A percentile compares a stretch with the other conserved stretches of the same genome.
These are phyloP conservation scores for Talaromyces stipitatus DNA, from an alignment of 495 filamentous ascomycete species.

Conservation along the genomic window DNA sequence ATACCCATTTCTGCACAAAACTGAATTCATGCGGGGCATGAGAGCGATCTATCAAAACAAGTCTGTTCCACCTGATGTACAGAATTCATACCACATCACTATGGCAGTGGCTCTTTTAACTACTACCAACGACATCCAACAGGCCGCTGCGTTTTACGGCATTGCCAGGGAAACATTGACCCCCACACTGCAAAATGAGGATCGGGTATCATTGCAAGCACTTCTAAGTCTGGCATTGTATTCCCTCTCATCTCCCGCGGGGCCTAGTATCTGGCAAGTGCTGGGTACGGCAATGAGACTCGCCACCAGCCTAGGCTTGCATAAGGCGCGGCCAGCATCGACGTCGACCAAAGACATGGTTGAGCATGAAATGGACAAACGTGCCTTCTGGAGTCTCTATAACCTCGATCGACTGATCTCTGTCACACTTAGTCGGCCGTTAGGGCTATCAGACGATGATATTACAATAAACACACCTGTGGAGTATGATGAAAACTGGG, in stretches of 20 bases:
- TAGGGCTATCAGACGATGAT: slow-evolving; percentile 44
- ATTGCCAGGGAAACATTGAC: slow-evolving; percentile 33
- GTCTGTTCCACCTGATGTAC: slow-evolving; percentile 26
- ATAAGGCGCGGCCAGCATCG: slow-evolving; percentile 31
- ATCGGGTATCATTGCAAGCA: slow-evolving; percentile 35
- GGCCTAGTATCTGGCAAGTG: slow-evolving; percentile 47
- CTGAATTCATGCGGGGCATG: slow-evolving; percentile 29
- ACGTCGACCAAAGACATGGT: slow-evolving; percentile 14
- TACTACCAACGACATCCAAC: slow-evolving; percentile 23
- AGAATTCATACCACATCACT: slow-evolving; percentile 35
- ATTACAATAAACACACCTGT: slow-evolving; percentile 36
- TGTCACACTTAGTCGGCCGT: slow-evolving; percentile 39
- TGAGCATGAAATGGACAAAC: slow-evolving; percentile 41
- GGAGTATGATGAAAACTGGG: slow-evolving; percentile 39
- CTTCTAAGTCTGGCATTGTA: slow-evolving; percentile 43
- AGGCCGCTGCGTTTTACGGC: slow-evolving; percentile 33
- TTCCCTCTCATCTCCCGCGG: slow-evolving; percentile 42
- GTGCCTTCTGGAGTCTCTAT: slow-evolving; percentile 47
- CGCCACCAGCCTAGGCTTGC: slow-evolving; percentile 41
- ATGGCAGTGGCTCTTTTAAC: slow-evolving; percentile 34
- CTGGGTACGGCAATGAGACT: slow-evolving; percentile 40
- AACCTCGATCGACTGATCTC: slow-evolving; percentile 44
- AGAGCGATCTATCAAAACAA: slow-evolving; percentile 33
- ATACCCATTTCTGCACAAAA: slow-evolving; percentile 34
- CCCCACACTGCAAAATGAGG: slow-evolving; percentile 34